A percentile compares a stretch with the other conserved stretches of the same genome.
Evolutionary conservation across 331 rosid genomes (phyloP).

Genomic region (Rhamnella rubrinervis): DNA sequence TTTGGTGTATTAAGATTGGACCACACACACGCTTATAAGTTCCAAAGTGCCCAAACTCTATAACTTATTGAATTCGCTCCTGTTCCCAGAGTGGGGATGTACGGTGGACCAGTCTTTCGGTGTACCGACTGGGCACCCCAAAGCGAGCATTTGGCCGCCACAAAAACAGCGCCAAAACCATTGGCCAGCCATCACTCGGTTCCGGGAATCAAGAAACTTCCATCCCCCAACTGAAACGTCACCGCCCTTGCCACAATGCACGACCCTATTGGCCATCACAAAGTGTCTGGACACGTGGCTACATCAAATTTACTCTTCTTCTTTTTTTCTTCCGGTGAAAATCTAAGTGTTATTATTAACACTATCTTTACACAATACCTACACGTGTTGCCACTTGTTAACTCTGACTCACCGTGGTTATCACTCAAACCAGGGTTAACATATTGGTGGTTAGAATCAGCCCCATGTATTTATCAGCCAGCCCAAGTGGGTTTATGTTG

Average conservation of each 20-base stretch:
- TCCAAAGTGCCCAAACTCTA: no score
- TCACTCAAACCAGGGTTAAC: constrained; percentile 18
- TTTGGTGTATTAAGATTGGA: no score
- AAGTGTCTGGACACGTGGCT: constrained; percentile 38
- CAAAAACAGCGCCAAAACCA: background rate
- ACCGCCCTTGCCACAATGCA: constrained; percentile 32
- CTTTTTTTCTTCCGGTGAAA: no score
- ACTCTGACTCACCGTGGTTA: constrained; percentile 24
- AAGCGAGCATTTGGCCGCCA: background rate
- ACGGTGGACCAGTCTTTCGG: constrained; percentile 3
- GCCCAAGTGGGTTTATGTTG: background rate
- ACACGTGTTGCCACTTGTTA: constrained; percentile 55
- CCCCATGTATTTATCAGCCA: background rate
- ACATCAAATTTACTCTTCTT: constrained; percentile 7
- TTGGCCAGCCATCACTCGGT: constrained; percentile 5
- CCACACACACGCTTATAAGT: no score
- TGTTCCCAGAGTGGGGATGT: no score
- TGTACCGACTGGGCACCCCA: background rate
- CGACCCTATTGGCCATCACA: constrained; percentile 35
- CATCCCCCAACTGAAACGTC: constrained; percentile 7
- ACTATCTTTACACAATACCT: background rate
- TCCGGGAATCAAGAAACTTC: constrained; percentile 39
- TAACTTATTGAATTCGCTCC: no score
- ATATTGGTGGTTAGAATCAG: constrained; percentile 16
- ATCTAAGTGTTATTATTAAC: background rate